Evolutionary conservation across 169 alveolate genomes (phyloP).

Genomic region (Eimeria maxima): DNA sequence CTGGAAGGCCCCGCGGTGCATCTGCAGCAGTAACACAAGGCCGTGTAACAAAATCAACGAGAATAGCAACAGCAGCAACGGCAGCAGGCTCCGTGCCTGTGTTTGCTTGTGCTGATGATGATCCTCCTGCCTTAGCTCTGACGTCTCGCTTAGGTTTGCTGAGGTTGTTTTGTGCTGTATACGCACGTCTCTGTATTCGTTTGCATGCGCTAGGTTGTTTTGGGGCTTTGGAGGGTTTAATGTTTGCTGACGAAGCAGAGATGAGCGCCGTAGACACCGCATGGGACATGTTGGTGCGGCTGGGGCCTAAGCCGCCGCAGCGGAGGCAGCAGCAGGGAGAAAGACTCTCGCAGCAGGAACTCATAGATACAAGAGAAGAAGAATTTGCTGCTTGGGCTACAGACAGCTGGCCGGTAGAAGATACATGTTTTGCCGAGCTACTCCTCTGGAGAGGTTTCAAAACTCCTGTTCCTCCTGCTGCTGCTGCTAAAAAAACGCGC

Average conservation of each 20-base stretch:
- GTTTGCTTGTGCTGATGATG: background rate
- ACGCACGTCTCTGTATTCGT: background rate
- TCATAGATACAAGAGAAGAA: background rate
- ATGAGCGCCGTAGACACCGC: background rate
- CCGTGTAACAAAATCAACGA: background rate
- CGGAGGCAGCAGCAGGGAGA: background rate
- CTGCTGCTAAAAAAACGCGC: background rate
- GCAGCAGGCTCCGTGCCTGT: background rate
- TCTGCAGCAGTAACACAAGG: background rate
- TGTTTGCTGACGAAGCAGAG: background rate
- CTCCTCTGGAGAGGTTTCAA: background rate
- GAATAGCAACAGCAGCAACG: background rate
- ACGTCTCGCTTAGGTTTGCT: background rate
- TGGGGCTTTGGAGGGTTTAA: background rate
- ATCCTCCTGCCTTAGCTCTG: background rate
- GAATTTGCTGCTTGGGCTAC: background rate
- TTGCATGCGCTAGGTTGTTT: background rate
- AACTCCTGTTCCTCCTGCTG: background rate
- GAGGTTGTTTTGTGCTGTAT: conserved; percentile 1
- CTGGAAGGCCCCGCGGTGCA: too few species aligned
- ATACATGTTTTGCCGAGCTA: background rate
- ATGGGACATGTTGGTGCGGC: background rate
- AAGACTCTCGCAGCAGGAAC: background rate
- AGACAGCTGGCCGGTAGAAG: background rate
- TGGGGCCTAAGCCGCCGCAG: background rate